A percentile compares a stretch with the other conserved stretches of the same genome.
Evolutionary conservation across 1,284 basidiomycete genomes (phyloP).

Genomic region (Abortiporus biennis): DNA sequence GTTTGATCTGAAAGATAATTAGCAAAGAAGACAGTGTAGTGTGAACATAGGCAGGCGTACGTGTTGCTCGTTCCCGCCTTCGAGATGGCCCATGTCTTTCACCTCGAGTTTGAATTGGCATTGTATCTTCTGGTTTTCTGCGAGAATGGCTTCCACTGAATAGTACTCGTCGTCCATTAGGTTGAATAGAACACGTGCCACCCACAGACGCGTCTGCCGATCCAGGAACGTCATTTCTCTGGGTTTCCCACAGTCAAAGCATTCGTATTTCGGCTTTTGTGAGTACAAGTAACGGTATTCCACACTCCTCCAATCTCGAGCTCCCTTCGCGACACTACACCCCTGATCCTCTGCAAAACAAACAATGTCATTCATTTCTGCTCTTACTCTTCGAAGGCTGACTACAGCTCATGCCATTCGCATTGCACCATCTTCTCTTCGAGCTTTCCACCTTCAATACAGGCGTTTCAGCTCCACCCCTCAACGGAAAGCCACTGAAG

Average conservation of each 20-base stretch:
- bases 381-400: conserved; percentile 5
- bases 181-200: background rate
- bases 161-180: conserved; percentile 87
- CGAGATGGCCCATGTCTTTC: conserved; percentile 82
- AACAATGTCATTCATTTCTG: too few relatives aligned
- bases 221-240: background rate
- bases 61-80: conserved; percentile 76
- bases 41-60: conserved; percentile 37
- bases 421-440: conserved; percentile 5
- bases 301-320: background rate
- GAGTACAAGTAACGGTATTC: background rate
- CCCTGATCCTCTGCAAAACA: too few relatives aligned
- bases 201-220: background rate
- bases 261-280: background rate
- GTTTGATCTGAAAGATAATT: conserved; percentile 51
- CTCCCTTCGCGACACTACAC: too few relatives aligned
- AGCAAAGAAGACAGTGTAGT: background rate
- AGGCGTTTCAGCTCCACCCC: conserved; percentile 29
- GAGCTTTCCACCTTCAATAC: conserved; percentile 1
- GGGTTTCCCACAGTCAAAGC: background rate
- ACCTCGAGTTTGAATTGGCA: conserved; percentile 85
- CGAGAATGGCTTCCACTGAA: conserved; percentile 81
- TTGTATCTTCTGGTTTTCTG: conserved; percentile 90
- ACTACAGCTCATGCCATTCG: conserved; percentile 4
- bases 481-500: conserved; percentile 27